Percentiles rank a stretch among this genome's conserved stretches.
Evolutionary conservation across 192 early-diverging fungal species (phyloP).

Genomic region (Powellomyces hirtus): DNA sequence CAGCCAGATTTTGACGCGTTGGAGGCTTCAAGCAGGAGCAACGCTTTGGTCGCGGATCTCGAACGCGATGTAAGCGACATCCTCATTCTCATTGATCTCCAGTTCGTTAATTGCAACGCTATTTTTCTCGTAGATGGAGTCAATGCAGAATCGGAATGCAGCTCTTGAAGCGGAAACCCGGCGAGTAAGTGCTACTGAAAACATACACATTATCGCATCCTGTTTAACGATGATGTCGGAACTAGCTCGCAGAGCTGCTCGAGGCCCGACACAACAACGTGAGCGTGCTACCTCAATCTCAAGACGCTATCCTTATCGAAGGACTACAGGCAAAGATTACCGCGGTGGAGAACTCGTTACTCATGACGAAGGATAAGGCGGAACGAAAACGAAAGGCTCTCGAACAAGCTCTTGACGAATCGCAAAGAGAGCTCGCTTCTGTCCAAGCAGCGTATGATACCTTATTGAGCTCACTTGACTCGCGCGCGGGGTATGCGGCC

Average conservation of each 20-base stretch:
- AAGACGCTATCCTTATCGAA: slow-evolving; percentile 7
- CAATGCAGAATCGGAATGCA: slow-evolving; percentile 4
- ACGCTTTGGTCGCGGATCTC: not conserved
- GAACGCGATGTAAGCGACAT: slow-evolving; percentile 1
- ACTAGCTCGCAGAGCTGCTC: slow-evolving; percentile 4
- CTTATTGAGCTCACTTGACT: not conserved
- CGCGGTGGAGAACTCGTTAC: slow-evolving; percentile 22
- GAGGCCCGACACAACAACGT: not conserved
- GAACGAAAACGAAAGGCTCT: slow-evolving; percentile 21
- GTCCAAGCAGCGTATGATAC: not conserved
- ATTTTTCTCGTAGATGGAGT: not conserved
- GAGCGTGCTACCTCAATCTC: not conserved
- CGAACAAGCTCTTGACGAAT: not conserved
- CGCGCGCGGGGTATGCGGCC: not conserved
- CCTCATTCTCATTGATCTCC: too few species aligned
- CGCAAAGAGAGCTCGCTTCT: slow-evolving; percentile 3
- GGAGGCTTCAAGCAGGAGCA: not conserved
- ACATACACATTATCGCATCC: too few species aligned
- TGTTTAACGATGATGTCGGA: too few species aligned
- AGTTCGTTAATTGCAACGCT: too few species aligned
- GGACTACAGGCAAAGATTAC: slow-evolving; percentile 7
- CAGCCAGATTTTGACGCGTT: slow-evolving; percentile 5
- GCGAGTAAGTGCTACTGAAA: too few species aligned
- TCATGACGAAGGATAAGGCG: slow-evolving; percentile 20
- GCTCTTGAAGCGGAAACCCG: slow-evolving; percentile 3